Percentiles rank a stretch among this genome's conserved stretches.
Conservation (phyloP, 176 grass and related monocot species). For the Hordeum marinum region DNA sequence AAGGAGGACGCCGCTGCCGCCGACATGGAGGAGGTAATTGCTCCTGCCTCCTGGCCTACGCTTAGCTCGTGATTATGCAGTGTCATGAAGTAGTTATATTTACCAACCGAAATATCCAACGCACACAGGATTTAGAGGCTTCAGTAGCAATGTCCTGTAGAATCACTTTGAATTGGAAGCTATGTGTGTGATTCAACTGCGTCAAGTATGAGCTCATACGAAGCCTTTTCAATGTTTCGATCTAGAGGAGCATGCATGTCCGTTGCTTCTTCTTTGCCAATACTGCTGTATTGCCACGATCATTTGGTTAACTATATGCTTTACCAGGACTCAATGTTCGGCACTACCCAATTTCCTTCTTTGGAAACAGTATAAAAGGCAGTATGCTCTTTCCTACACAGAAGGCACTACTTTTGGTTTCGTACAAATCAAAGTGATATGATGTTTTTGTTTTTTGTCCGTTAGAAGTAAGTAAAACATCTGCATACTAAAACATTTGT, state of each 20-base stretch:
- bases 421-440: not conserved
- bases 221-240: not conserved
- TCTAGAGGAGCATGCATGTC: not conserved
- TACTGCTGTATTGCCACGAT: not conserved
- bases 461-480: not conserved
- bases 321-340: not conserved
- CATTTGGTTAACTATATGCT: not conserved
- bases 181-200: not conserved
- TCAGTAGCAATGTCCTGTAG: not conserved
- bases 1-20: slow-evolving; percentile 26
- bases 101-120: not conserved
- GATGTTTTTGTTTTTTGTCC: not conserved
- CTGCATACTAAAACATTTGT: not conserved
- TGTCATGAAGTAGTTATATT: not conserved
- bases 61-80: not conserved
- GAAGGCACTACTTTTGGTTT: not conserved
- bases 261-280: not conserved
- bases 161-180: not conserved
- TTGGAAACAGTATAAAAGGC: not conserved
- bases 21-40: not conserved
- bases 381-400: not conserved
- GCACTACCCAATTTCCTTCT: not conserved
- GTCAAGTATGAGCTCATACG: not conserved
- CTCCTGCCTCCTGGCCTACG: not conserved
- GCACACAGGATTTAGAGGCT: not conserved